These are phyloP conservation scores for Gremmenia infestans DNA, from an alignment of 2,329 filamentous ascomycete species.

Conservation along the genomic window DNA sequence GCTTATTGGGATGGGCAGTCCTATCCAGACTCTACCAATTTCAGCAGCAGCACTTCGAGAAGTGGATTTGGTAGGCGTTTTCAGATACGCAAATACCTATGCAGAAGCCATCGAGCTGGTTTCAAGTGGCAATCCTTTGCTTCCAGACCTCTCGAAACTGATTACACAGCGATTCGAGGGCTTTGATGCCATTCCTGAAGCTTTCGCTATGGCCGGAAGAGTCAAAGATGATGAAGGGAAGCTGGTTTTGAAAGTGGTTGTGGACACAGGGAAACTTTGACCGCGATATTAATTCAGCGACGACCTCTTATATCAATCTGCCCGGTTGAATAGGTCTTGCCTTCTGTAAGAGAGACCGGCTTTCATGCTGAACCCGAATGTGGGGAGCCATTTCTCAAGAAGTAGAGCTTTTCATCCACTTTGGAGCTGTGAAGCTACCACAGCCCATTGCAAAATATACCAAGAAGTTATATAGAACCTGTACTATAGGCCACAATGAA, in stretches of 20 bases:
- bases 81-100: constrained; percentile 84
- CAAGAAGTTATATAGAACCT: too few relatives aligned
- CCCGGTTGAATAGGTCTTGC: too few relatives aligned
- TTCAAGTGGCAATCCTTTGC: constrained; percentile 55
- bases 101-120: constrained; percentile 85
- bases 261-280: constrained; percentile 20
- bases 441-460: too few relatives aligned
- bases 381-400: too few relatives aligned
- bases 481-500: too few relatives aligned
- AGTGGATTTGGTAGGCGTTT: constrained; percentile 70
- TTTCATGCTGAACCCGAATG: too few relatives aligned
- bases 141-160: constrained; percentile 73
- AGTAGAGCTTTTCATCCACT: too few relatives aligned
- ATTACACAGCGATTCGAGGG: constrained; percentile 78
- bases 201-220: constrained; percentile 82
- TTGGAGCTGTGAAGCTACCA: too few relatives aligned
- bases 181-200: constrained; percentile 78
- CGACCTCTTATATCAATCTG: not conserved
- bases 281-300: not conserved
- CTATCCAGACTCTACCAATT: constrained; percentile 68
- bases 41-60: constrained; percentile 70
- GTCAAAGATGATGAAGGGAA: constrained; percentile 31
- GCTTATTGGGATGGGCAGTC: constrained; percentile 74
- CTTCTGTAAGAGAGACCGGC: too few relatives aligned
- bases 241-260: constrained; percentile 31